These are phyloP conservation scores for Exophiala bonariae DNA, from an alignment of 2,329 filamentous ascomycete species.

Conservation along the genomic window DNA sequence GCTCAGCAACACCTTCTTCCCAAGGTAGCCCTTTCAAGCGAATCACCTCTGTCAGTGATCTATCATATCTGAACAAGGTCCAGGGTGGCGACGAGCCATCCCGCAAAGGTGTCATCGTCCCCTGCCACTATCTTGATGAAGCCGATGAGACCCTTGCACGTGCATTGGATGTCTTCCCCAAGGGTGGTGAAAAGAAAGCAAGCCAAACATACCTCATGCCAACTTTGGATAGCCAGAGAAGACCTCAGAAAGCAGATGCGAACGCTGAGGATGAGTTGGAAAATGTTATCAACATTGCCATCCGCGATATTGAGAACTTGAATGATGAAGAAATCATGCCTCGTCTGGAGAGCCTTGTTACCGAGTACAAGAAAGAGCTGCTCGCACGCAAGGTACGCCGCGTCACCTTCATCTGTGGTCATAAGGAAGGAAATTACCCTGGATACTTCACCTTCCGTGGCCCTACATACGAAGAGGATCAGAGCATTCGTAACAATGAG, in stretches of 20 bases:
- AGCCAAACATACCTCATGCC: conserved; percentile 63
- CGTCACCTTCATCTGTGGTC: conserved; percentile 93
- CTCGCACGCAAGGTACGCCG: conserved; percentile 79
- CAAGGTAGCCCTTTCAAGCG: conserved; percentile 70
- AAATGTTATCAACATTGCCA: conserved; percentile 87
- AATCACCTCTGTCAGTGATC: conserved; percentile 92
- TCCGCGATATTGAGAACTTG: conserved; percentile 80
- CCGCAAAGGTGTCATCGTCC: conserved; percentile 91
- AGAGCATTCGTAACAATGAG: conserved; percentile 95
- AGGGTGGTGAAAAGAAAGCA: conserved; percentile 57
- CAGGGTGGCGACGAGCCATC: conserved; percentile 67
- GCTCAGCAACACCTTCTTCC: conserved; percentile 71
- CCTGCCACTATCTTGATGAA: conserved; percentile 91
- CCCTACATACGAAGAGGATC: conserved; percentile 83
- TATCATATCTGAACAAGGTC: conserved; percentile 80
- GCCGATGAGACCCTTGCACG: conserved; percentile 82
- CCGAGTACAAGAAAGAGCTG: conserved; percentile 81
- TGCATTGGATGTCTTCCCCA: conserved; percentile 80
- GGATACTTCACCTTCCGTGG: conserved; percentile 99
- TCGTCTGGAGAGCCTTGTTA: conserved; percentile 73
- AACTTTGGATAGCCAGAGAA: conserved; percentile 73
- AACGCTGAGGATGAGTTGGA: conserved; percentile 75
- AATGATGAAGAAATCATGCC: conserved; percentile 78
- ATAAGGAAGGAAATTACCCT: conserved; percentile 89
- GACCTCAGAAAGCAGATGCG: conserved; percentile 54